Conservation (phyloP, 164 flowering plant species). For the Aristolochia contorta region DNA sequence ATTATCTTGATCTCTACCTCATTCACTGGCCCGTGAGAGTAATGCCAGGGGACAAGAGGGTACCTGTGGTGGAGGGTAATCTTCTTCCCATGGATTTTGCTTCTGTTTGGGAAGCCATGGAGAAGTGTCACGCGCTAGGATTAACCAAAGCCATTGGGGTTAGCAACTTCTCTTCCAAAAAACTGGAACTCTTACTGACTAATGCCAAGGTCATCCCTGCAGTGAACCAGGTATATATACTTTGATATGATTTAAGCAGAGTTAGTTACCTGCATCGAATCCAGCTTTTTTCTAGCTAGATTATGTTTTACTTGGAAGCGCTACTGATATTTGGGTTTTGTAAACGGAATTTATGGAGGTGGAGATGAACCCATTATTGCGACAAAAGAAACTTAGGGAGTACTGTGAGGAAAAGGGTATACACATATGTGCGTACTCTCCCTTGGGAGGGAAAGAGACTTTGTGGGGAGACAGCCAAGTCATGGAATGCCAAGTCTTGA, state of each 20-base stretch:
- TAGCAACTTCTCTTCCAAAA: constrained; percentile 23
- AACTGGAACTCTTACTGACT: constrained; percentile 8
- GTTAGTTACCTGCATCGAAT: too few species aligned
- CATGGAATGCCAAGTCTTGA: constrained; percentile 13
- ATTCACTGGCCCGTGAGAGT: constrained; percentile 27
- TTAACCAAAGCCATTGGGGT: constrained; percentile 22
- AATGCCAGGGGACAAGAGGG: constrained; percentile 1
- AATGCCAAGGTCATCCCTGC: constrained; percentile 22
- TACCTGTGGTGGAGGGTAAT: constrained; percentile 1
- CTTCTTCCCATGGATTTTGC: constrained; percentile 8
- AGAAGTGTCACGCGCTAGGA: constrained; percentile 16
- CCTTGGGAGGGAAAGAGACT: constrained; percentile 22
- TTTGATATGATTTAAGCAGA: too few species aligned
- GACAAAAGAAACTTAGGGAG: constrained; percentile 19
- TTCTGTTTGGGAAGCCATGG: constrained; percentile 16
- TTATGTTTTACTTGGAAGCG: too few species aligned
- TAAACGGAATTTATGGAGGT: constrained; percentile 14
- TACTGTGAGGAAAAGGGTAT: constrained; percentile 18
- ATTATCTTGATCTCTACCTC: constrained; percentile 32
- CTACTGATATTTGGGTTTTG: background rate
- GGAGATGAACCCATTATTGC: constrained; percentile 27
- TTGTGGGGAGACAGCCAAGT: constrained; percentile 16
- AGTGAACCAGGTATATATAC: constrained; percentile 16
- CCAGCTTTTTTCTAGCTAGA: background rate
- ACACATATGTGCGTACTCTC: constrained; percentile 21